A percentile compares a stretch with the other conserved stretches of the same genome.
Conservation (phyloP, 2,329 filamentous ascomycete genomes). For the Fusarium ramigenum region DNA sequence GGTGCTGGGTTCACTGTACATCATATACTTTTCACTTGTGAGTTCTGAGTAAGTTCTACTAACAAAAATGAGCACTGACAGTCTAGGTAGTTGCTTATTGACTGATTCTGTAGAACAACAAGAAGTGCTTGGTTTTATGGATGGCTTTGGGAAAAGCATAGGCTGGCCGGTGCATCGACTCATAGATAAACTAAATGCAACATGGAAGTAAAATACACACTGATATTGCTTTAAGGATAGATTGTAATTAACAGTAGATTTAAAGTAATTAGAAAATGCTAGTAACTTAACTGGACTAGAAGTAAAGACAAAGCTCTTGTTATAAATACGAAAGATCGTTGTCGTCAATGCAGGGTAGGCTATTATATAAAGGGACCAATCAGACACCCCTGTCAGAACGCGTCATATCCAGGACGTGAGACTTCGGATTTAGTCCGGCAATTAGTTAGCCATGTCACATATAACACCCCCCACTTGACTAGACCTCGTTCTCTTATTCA, state of each 20-base stretch:
- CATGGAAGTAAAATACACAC: background rate
- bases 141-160: background rate
- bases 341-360: too few species aligned
- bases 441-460: background rate
- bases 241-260: too few species aligned
- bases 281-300: too few species aligned
- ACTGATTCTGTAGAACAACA: background rate
- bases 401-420: too few species aligned
- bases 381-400: too few species aligned
- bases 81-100: background rate
- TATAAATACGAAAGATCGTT: too few species aligned
- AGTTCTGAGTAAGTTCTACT: rapidly evolving
- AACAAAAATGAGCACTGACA: rapidly evolving
- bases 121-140: background rate
- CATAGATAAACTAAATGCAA: rapidly evolving
- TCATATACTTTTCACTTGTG: background rate
- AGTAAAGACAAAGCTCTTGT: too few species aligned
- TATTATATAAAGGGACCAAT: too few species aligned
- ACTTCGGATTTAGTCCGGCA: rapidly evolving
- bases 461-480: background rate
- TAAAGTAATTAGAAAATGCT: too few species aligned
- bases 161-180: background rate
- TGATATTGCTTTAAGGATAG: too few species aligned
- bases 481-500: rapidly evolving
- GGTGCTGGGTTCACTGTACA: background rate